Base-by-base conservation (phyloP, 768 basidiomycete genomes). In the Suillus lakei region DNA sequence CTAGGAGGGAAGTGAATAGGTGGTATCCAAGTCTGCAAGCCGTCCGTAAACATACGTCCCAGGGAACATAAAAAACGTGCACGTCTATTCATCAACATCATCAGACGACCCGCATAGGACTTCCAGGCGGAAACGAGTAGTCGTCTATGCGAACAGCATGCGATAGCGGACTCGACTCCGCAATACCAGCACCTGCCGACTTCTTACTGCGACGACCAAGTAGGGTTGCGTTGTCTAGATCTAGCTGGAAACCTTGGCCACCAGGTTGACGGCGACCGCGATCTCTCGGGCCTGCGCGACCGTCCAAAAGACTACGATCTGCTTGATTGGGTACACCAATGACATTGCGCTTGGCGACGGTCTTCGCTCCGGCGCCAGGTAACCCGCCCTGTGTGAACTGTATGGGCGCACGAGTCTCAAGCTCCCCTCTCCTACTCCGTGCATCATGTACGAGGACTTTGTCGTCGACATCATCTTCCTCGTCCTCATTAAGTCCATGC, bases 401-500 rank as follows among this genome's bases (percentile, higher is more conserved):
- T 26, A 53, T 30, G 26, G 60, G 51, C 34, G 32, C 63, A 6
- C 60, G 67, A 9, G 62, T 67, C 18, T 66, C 68, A n/a, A 39
- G 55, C 78, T 84, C 63, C 73, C 82, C 63, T 73, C 79, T 59
- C 80, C 81, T 62, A 16, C 78, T 74, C 59, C 76, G 72, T 36
- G 82, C 84, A 26, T 86, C 83, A n/a, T 87, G 84, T 16, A 91
- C 74, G 23, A 83, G 74, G 12, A 76, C 79, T 18, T 80, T 81
- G 16, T 79, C 83, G 26, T 86, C 89, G 30, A 79, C 81, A 9
- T 71, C 79, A 16, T 85, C 85, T 74, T 98, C 97, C 64, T 96
- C 96, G 62, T 95, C 96, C 73, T 99, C 98, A 76, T 99, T 98
- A 68, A 99, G 84, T 6, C 91, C 94, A 10, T 84, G 84, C 26